A percentile compares a stretch with the other conserved stretches of the same genome.
phyloP scores from a whole-genome alignment of 805 yeast species.

The Metahyphopichia silvanorum region DNA sequence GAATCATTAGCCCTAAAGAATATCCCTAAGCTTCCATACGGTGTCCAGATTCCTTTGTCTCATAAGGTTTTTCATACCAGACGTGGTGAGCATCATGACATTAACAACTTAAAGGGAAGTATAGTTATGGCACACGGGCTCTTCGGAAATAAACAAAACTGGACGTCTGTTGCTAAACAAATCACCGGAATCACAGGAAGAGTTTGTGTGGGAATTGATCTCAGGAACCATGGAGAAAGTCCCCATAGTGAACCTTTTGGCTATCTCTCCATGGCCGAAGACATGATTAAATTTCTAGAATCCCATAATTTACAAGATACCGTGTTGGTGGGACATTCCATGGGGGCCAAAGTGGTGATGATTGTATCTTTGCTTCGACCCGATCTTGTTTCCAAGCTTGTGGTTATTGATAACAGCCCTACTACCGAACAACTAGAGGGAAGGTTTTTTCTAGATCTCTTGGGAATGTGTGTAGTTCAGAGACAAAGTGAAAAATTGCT shows the following conservation, averaged over 20 bases:
- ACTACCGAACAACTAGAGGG: constrained; percentile 29
- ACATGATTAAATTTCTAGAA: constrained; percentile 35
- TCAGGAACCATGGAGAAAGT: constrained; percentile 56
- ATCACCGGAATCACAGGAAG: constrained; percentile 27
- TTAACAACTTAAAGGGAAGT: constrained; percentile 11
- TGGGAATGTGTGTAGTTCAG: constrained; percentile 29
- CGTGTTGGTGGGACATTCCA: constrained; percentile 48
- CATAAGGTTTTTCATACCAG: too few relatives aligned
- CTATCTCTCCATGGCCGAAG: constrained; percentile 43
- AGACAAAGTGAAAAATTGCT: constrained; percentile 7
- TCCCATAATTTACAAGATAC: constrained; percentile 10
- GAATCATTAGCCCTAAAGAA: too few relatives aligned
- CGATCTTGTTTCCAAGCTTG: constrained; percentile 34
- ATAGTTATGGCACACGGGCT: constrained; percentile 52
- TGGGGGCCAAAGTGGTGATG: constrained; percentile 62
- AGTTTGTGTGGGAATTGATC: constrained; percentile 43
- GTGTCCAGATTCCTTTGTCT: too few relatives aligned
- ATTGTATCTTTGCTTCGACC: constrained; percentile 40
- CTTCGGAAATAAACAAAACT: constrained; percentile 48
- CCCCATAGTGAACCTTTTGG: constrained; percentile 42
- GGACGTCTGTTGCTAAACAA: constrained; percentile 33
- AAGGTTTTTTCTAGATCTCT: constrained; percentile 32
- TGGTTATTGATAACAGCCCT: constrained; percentile 52
- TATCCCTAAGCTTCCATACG: too few relatives aligned
- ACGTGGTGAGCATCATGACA: constrained; percentile 1